Percentiles rank a stretch among this genome's conserved stretches.
phyloP scores from a whole-genome alignment of 306 rosid genomes.

The Vigna trinervia region DNA sequence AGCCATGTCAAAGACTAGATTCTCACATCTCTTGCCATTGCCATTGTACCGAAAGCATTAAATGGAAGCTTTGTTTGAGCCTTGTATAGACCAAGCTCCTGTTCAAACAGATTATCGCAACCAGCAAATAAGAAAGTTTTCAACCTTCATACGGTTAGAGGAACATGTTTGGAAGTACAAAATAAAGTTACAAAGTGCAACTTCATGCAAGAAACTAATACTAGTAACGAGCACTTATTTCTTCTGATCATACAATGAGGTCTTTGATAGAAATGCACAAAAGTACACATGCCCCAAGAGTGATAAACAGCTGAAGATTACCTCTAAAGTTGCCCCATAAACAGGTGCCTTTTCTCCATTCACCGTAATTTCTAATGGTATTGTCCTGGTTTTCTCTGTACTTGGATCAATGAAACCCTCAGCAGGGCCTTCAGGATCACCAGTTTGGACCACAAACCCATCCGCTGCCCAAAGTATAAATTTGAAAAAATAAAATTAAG shows the following conservation, averaged over 20 bases:
- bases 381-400: slow-evolving; percentile 83
- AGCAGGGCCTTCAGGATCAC: slow-evolving; percentile 99
- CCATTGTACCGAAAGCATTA: slow-evolving; percentile 99
- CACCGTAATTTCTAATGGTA: slow-evolving; percentile 83
- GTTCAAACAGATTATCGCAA: slow-evolving; percentile 39
- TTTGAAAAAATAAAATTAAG: slow-evolving; percentile 32
- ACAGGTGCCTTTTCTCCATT: slow-evolving; percentile 85
- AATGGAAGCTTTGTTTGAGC: slow-evolving; percentile 97
- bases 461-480: slow-evolving; percentile 64
- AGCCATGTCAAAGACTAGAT: slow-evolving; percentile 7
- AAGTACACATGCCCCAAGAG: slow-evolving; percentile 9
- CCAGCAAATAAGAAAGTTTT: slow-evolving; percentile 27
- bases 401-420: slow-evolving; percentile 99
- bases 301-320: slow-evolving; percentile 46
- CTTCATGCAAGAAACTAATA: slow-evolving; percentile 15
- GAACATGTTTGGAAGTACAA: neutral
- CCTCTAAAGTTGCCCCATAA: slow-evolving; percentile 93
- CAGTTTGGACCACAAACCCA: slow-evolving; percentile 97
- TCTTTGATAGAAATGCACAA: slow-evolving; percentile 2
- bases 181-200: neutral
- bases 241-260: neutral
- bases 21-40: slow-evolving; percentile 98
- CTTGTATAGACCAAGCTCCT: slow-evolving; percentile 99
- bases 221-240: neutral
- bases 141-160: slow-evolving; percentile 1